Base-by-base conservation (phyloP, 371 early-diverging fungal species). In the Umbelopsis sp. region DNA sequence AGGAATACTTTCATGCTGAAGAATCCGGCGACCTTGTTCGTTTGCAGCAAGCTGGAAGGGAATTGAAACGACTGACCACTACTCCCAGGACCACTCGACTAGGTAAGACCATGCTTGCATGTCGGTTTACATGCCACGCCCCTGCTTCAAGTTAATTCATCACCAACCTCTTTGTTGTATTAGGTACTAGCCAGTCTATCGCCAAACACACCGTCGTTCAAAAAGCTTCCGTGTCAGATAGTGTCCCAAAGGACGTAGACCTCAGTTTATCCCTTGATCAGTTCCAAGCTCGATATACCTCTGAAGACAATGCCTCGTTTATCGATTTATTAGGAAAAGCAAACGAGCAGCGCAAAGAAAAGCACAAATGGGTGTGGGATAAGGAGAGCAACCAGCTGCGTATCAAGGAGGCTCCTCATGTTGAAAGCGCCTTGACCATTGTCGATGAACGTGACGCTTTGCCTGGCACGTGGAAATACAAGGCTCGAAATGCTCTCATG, bases 271-370 rank as follows among this genome's bases (percentile, higher is more conserved):
- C 76, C 10, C 68, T 85, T 3, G 94, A 93, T 67, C 84, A 85
- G 50, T 95, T 93, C 69, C 93, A 91, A 73, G 69, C 87, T 1
- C 72, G 78, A n/a, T 93, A 93, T 73, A 94, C 94, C 7, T 88
- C 88, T 70, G 94, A 95, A 72, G 95, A 95, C 74, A 93, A 95
- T 76, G 90, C 92, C 12, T 92, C 93, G 4, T 95, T 95, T 74
- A 69, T 76, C 35, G 86, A 83, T 22, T 73, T 94, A 14, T 41
- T 95, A 11, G 87, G 89, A 68, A 86, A 84, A 63, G 79, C 85
- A 25, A 92, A 92, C 50, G 74, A 82, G 18, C 84, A 86, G 38
- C 75, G 80, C 46, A 75, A 79, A 63, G 84, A 87, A 62, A 84
- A 89, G 67, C 88, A 89, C 65, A 76, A 82, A 41, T 94, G 93